A percentile compares a stretch with the other conserved stretches of the same genome.
Evolutionary conservation across 768 basidiomycete species (phyloP).

Genomic region (Gymnopilus dilepis): DNA sequence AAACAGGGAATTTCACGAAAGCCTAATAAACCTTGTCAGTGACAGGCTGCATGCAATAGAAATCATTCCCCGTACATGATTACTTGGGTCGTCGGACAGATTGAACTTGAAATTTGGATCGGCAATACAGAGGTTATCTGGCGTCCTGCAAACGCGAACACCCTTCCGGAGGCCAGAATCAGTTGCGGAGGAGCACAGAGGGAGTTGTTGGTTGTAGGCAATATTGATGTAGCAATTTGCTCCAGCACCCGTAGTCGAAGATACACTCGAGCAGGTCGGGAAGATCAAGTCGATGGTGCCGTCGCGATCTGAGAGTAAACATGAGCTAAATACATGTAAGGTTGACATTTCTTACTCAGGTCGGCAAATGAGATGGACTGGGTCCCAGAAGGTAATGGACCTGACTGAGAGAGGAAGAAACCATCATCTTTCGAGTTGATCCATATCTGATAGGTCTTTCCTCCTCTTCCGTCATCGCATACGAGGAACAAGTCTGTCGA

Average conservation of each 20-base stretch:
- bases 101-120: conserved; percentile 86
- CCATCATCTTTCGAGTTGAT: conserved; percentile 80
- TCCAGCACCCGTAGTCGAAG: conserved; percentile 72
- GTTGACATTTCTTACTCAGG: conserved; percentile 59
- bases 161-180: conserved; percentile 55
- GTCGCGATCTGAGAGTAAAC: conserved; percentile 71
- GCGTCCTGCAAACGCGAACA: conserved; percentile 68
- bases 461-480: conserved; percentile 69
- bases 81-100: conserved; percentile 52
- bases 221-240: conserved; percentile 84
- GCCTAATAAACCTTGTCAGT: conserved; percentile 44
- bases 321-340: neutral
- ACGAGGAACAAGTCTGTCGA: conserved; percentile 84
- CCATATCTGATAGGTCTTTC: conserved; percentile 88
- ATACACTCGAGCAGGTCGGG: conserved; percentile 79
- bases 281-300: conserved; percentile 97
- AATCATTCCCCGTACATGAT: conserved; percentile 46
- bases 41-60: neutral
- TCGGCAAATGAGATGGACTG: conserved; percentile 90
- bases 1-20: conserved; percentile 70
- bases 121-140: conserved; percentile 79
- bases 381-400: conserved; percentile 72
- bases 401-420: conserved; percentile 71
- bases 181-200: conserved; percentile 70
- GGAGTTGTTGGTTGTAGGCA: conserved; percentile 90